phyloP scores from a whole-genome alignment of 768 basidiomycete species.

The Scleroderma bovista region DNA sequence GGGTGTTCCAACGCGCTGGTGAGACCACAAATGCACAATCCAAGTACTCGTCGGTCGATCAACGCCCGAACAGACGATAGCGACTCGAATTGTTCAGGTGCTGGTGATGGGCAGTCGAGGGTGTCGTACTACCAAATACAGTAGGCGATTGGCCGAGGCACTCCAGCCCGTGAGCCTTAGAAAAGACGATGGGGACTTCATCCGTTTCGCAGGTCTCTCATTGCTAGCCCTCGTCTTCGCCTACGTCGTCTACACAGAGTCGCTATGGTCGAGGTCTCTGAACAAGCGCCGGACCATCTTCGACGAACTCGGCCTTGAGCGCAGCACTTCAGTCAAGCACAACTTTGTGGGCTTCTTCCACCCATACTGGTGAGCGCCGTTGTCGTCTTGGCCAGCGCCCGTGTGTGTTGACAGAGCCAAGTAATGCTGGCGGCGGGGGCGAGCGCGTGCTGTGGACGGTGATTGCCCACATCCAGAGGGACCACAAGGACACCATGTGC shows the following conservation, averaged over 20 bases:
- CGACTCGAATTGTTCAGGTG: too few relatives aligned
- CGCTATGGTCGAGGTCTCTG: slow-evolving; percentile 15
- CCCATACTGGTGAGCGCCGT: slow-evolving; percentile 77
- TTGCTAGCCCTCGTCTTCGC: slow-evolving; percentile 9
- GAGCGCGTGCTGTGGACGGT: slow-evolving; percentile 96
- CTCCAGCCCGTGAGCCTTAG: too few relatives aligned
- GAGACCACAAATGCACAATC: too few relatives aligned
- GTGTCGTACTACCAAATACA: too few relatives aligned
- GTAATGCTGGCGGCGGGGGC: slow-evolving; percentile 96
- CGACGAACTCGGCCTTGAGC: slow-evolving; percentile 8
- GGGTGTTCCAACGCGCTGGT: too few relatives aligned
- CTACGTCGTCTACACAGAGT: slow-evolving; percentile 21
- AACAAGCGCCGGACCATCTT: slow-evolving; percentile 17
- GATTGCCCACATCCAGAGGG: slow-evolving; percentile 66
- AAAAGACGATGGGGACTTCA: slow-evolving; percentile 11
- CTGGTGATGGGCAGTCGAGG: too few relatives aligned
- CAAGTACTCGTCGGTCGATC: too few relatives aligned
- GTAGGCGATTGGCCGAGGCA: too few relatives aligned
- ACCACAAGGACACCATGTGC: slow-evolving; percentile 57
- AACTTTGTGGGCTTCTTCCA: slow-evolving; percentile 83
- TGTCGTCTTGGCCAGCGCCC: too few relatives aligned
- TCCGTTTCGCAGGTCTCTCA: slow-evolving; percentile 8
- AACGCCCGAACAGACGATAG: too few relatives aligned
- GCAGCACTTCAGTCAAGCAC: slow-evolving; percentile 1
- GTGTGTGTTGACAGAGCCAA: slow-evolving; percentile 38